Conservation (phyloP, 495 filamentous ascomycete species). For the Chaetomidium leptoderma region DNA sequence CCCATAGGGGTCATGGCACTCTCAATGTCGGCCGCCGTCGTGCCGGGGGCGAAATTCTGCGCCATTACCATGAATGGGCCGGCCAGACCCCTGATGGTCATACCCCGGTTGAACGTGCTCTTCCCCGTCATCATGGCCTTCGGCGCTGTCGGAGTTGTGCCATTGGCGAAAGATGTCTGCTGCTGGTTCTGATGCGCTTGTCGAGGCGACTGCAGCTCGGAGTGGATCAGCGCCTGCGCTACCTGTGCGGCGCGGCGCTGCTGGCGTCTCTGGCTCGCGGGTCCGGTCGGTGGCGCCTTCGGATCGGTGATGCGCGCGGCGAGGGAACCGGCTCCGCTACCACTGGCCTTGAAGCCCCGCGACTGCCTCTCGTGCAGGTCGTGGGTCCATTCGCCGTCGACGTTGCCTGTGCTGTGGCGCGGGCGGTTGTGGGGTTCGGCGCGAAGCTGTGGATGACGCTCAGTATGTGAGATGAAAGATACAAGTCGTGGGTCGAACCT, state of each 20-base stretch:
- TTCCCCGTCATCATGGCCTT: neutral
- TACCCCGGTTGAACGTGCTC: conserved; percentile 39
- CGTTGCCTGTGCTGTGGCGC: conserved; percentile 38
- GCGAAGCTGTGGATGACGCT: conserved; percentile 18
- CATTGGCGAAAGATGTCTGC: conserved; percentile 4
- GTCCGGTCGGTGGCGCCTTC: conserved; percentile 26
- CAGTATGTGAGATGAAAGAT: conserved; percentile 10
- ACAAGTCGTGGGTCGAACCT: conserved; percentile 52
- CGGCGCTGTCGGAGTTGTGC: conserved; percentile 10
- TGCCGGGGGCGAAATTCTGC: conserved; percentile 87
- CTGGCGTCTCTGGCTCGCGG: conserved; percentile 15
- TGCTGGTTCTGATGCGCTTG: conserved; percentile 22
- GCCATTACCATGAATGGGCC: conserved; percentile 80
- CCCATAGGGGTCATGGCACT: conserved; percentile 71
- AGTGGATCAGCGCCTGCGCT: conserved; percentile 29
- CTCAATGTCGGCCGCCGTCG: conserved; percentile 91
- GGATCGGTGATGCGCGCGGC: conserved; percentile 43
- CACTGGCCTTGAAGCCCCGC: conserved; percentile 28
- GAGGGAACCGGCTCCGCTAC: conserved; percentile 30
- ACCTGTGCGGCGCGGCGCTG: conserved; percentile 34
- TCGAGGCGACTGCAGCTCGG: conserved; percentile 27
- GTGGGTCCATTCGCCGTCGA: conserved; percentile 56
- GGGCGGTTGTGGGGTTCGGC: conserved; percentile 18
- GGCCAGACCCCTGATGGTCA: conserved; percentile 75
- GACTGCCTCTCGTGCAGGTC: conserved; percentile 45